Percentiles rank a stretch among this genome's conserved stretches.
These are phyloP conservation scores for Gnomoniopsis smithogilvyi DNA, from an alignment of 2,329 filamentous ascomycete genomes.

Conservation along the genomic window DNA sequence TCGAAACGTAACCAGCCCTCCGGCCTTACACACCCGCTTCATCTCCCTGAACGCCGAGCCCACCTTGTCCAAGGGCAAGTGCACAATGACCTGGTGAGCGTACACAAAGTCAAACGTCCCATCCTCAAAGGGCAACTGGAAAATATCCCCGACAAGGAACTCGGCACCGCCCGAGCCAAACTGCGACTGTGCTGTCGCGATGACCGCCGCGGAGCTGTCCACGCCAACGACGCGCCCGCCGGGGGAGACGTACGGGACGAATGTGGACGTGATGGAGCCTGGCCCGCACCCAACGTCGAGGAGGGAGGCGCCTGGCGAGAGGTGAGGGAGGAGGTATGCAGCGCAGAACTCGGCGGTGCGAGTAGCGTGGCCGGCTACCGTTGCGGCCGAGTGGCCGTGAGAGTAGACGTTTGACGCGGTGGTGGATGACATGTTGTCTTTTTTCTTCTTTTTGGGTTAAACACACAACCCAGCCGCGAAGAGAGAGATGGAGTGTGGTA, in stretches of 20 bases:
- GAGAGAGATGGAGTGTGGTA: no score
- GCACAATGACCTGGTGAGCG: slow-evolving; percentile 55
- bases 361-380: neutral
- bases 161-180: slow-evolving; percentile 20
- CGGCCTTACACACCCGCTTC: slow-evolving; percentile 37
- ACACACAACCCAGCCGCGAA: no score
- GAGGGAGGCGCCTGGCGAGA: slow-evolving; percentile 32
- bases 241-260: slow-evolving; percentile 34
- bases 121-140: slow-evolving; percentile 36
- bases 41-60: slow-evolving; percentile 47
- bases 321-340: slow-evolving; percentile 35
- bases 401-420: neutral
- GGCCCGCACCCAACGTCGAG: slow-evolving; percentile 45
- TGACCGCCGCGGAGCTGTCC: slow-evolving; percentile 29
- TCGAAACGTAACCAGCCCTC: neutral
- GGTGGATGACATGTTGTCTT: no score
- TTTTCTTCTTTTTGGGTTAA: no score
- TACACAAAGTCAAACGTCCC: slow-evolving; percentile 56
- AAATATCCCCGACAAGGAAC: slow-evolving; percentile 29
- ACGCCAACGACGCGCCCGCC: slow-evolving; percentile 34
- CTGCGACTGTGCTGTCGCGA: slow-evolving; percentile 25
- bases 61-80: slow-evolving; percentile 46
- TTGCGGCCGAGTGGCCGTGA: neutral
- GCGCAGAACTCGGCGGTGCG: slow-evolving; percentile 41
- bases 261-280: slow-evolving; percentile 40